phyloP scores from a whole-genome alignment of 2,329 filamentous ascomycete species.

The Penicillium aurantiogriseum region DNA sequence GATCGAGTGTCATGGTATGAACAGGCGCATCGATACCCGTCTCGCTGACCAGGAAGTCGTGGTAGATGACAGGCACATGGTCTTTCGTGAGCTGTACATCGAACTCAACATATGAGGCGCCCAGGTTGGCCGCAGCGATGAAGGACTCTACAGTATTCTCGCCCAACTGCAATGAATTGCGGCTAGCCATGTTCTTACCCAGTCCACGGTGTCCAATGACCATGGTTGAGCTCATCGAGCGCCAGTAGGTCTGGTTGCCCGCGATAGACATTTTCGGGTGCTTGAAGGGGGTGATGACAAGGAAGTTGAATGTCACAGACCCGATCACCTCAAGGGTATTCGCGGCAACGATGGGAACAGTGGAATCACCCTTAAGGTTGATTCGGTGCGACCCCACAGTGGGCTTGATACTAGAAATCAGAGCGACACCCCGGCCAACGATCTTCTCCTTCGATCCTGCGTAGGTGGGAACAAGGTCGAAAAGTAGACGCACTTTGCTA shows the following conservation, averaged over 20 bases:
- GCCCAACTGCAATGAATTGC: slow-evolving; percentile 85
- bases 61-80: slow-evolving; percentile 95
- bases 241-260: slow-evolving; percentile 93
- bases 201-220: slow-evolving; percentile 71
- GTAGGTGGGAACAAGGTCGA: slow-evolving; percentile 95
- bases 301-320: slow-evolving; percentile 92
- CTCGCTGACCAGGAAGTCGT: slow-evolving; percentile 96
- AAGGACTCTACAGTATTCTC: slow-evolving; percentile 96
- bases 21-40: slow-evolving; percentile 96
- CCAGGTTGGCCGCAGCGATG: slow-evolving; percentile 90
- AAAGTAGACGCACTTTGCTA: slow-evolving; percentile 80
- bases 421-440: slow-evolving; percentile 82
- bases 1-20: slow-evolving; percentile 89
- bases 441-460: slow-evolving; percentile 76
- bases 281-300: slow-evolving; percentile 89
- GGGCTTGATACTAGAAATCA: slow-evolving; percentile 82
- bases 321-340: slow-evolving; percentile 87
- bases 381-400: slow-evolving; percentile 82
- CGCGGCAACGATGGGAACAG: slow-evolving; percentile 82
- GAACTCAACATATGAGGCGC: slow-evolving; percentile 69
- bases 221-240: slow-evolving; percentile 85
- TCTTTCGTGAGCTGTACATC: slow-evolving; percentile 99
- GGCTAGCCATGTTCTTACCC: slow-evolving; percentile 83
- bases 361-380: slow-evolving; percentile 86
- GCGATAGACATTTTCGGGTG: slow-evolving; percentile 93